Percentiles rank a stretch among this genome's conserved stretches.
Evolutionary conservation across 371 early-diverging fungal species (phyloP).

Genomic region (Haplosporangium sp.): DNA sequence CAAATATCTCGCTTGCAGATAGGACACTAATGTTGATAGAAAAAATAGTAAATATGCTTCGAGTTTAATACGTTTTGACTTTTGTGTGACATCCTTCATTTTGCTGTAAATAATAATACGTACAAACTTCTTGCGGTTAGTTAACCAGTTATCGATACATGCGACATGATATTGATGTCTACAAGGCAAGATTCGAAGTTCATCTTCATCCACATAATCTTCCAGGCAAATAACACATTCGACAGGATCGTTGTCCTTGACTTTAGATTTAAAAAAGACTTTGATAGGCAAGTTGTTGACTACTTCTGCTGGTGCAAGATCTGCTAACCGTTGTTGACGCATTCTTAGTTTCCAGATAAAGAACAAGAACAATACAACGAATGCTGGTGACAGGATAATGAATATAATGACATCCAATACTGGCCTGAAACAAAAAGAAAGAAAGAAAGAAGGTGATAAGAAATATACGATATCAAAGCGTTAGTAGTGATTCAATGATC

Average conservation of each 20-base stretch:
- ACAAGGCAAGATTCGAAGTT: constrained; percentile 88
- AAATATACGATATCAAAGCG: too few relatives aligned
- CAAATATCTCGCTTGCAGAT: constrained; percentile 83
- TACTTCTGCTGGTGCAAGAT: constrained; percentile 74
- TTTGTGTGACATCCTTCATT: too few relatives aligned
- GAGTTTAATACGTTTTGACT: too few relatives aligned
- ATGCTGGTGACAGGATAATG: constrained; percentile 73
- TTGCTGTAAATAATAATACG: constrained; percentile 20
- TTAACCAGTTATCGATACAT: constrained; percentile 92
- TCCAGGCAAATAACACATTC: constrained; percentile 96
- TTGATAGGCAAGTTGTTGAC: constrained; percentile 73
- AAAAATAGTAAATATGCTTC: not conserved
- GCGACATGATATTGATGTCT: constrained; percentile 90
- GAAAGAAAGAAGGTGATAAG: not conserved
- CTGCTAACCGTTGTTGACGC: constrained; percentile 67
- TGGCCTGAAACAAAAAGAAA: constrained; percentile 59
- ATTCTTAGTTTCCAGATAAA: constrained; percentile 73
- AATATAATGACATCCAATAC: constrained; percentile 78
- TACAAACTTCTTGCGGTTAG: constrained; percentile 83
- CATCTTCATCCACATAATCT: constrained; percentile 83
- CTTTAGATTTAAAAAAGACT: constrained; percentile 67
- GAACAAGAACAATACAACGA: constrained; percentile 79
- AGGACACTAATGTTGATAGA: constrained; percentile 67
- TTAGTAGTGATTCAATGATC: not conserved
- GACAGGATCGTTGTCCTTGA: constrained; percentile 71